These are phyloP conservation scores for Phialemonium atrogriseum DNA, from an alignment of 2,329 filamentous ascomycete genomes.

Conservation along the genomic window DNA sequence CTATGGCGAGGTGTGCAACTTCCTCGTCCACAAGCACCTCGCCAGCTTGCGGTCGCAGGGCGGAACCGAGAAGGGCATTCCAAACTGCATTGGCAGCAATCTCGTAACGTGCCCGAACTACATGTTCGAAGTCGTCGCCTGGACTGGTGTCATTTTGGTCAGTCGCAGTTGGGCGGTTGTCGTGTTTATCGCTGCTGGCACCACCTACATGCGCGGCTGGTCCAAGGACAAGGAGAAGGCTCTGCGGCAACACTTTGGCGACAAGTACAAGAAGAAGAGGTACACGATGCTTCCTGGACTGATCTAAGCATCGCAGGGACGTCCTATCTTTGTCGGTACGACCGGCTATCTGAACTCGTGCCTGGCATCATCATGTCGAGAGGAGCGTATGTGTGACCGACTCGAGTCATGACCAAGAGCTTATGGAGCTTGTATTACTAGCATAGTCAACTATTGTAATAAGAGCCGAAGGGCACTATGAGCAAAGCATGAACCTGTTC, in stretches of 20 bases:
- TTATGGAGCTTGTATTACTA: background rate
- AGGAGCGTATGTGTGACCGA: background rate
- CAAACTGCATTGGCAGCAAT: constrained; percentile 73
- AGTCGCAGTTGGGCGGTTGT: constrained; percentile 71
- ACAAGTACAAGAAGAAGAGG: constrained; percentile 93
- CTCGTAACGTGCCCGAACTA: constrained; percentile 96
- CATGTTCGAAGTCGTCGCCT: constrained; percentile 83
- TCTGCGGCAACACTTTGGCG: constrained; percentile 84
- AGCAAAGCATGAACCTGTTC: background rate
- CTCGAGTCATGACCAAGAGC: background rate
- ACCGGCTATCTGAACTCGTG: background rate
- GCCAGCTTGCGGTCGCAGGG: constrained; percentile 69
- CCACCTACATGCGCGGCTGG: constrained; percentile 77
- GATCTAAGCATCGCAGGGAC: constrained; percentile 37
- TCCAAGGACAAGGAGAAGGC: constrained; percentile 85
- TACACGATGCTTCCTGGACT: constrained; percentile 75
- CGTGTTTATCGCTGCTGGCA: constrained; percentile 67
- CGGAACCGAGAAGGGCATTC: constrained; percentile 81
- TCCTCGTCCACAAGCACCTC: constrained; percentile 71
- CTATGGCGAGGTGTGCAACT: constrained; percentile 73
- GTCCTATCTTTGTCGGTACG: background rate
- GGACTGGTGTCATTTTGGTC: constrained; percentile 73
- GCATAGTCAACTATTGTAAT: background rate
- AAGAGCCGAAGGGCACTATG: background rate
- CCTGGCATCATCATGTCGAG: background rate